Percentiles rank a stretch among this genome's conserved stretches.
Conservation (phyloP, 345 rosid genomes). For the Bruguiera gymnorhiza region DNA sequence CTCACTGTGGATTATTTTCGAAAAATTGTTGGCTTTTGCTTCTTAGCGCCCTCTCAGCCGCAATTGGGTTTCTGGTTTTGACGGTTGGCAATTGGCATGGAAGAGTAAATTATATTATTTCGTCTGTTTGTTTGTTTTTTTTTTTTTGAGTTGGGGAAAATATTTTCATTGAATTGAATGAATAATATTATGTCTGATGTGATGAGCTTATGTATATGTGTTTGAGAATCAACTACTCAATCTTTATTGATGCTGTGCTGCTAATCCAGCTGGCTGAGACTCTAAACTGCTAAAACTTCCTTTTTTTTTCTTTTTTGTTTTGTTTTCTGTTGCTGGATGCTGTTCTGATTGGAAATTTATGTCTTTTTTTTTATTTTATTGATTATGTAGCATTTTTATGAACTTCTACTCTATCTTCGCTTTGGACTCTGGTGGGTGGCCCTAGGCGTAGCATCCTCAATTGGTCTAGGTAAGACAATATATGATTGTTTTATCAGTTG, state of each 20-base stretch:
- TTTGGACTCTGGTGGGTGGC: conserved; percentile 92
- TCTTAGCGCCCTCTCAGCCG: conserved; percentile 36
- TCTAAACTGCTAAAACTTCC: too few relatives aligned
- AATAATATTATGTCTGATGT: too few relatives aligned
- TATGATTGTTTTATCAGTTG: background rate
- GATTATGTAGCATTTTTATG: conserved; percentile 70
- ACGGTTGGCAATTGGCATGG: conserved; percentile 85
- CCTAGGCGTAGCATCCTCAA: conserved; percentile 97
- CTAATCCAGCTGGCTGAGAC: too few relatives aligned
- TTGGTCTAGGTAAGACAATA: conserved; percentile 83
- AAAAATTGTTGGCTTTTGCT: conserved; percentile 79
- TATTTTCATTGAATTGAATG: too few relatives aligned
- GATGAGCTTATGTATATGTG: too few relatives aligned
- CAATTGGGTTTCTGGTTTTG: conserved; percentile 52
- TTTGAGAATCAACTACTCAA: too few relatives aligned
- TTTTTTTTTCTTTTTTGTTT: too few relatives aligned
- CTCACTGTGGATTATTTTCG: conserved; percentile 52
- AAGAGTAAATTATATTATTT: conserved; percentile 45
- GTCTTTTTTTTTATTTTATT: background rate
- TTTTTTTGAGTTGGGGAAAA: too few relatives aligned
- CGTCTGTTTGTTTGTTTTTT: too few relatives aligned
- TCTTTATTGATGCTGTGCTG: too few relatives aligned
- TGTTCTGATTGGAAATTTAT: background rate
- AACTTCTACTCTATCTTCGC: conserved; percentile 54
- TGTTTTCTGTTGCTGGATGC: too few relatives aligned